Conservation (phyloP, 345 rosid genomes). For the Eucalyptus erythrocorys region DNA sequence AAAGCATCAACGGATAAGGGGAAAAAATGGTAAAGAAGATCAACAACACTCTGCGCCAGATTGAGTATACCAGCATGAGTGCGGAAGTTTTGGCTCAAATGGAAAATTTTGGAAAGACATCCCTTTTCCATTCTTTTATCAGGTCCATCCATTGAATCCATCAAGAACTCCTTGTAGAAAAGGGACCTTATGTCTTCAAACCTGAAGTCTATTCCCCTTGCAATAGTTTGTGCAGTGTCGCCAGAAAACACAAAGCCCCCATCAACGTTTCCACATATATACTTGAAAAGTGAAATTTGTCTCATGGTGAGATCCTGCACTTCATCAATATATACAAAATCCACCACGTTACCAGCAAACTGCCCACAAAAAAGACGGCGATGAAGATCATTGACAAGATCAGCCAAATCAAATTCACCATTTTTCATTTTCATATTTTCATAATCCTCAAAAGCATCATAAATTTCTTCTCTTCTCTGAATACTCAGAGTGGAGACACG, state of each 20-base stretch:
- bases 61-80: constrained; percentile 38
- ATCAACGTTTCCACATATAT: constrained; percentile 18
- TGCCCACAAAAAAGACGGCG: constrained; percentile 6
- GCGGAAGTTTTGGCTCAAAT: constrained; percentile 41
- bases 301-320: constrained; percentile 57
- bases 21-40: constrained; percentile 34
- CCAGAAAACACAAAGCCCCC: constrained; percentile 49
- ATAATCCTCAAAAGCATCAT: constrained; percentile 26
- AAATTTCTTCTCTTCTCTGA: constrained; percentile 11
- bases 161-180: constrained; percentile 27
- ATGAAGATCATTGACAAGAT: constrained; percentile 44
- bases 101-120: constrained; percentile 13
- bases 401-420: constrained; percentile 44
- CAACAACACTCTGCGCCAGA: constrained; percentile 39
- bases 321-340: constrained; percentile 50
- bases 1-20: constrained; percentile 20
- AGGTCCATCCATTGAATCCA: not conserved
- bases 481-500: constrained; percentile 18
- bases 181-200: constrained; percentile 37
- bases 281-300: constrained; percentile 40
- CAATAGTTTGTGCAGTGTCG: constrained; percentile 42
- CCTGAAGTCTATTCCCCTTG: constrained; percentile 35
- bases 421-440: constrained; percentile 28
- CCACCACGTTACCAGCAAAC: constrained; percentile 17
- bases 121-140: not conserved